Evolutionary conservation across 805 yeast species (phyloP), one percentile per base, ranked within the genome.

Genomic region (Ogataea methanolica): DNA sequence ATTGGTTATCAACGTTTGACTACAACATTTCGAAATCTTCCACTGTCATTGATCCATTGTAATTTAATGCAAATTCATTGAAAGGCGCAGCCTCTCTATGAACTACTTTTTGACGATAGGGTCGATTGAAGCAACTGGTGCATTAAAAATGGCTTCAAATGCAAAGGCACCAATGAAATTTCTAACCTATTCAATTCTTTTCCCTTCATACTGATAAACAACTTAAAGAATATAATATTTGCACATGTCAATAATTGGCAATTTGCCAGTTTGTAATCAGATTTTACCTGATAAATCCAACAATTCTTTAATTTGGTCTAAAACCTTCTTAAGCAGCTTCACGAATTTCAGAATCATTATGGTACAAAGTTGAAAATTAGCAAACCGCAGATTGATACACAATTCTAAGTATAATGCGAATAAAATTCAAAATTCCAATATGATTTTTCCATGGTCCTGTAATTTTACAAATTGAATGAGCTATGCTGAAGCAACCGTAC

Each of bases 131-230:
- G 41, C 43, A 16, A 37, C 5, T 8, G 33, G 39, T 5, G 34
- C 14, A 14, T 33, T 21, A n/a, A 47, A 36, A 12, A 40, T 14
- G 2, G 14, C 2, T 23, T 47, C 46, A 31, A 15, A 43, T 16
- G 23, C 6, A 14, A 22, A 14, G 2, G 47, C n/a, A 6, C 39
- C 39, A 4, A 39, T 4, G 1, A 35, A 8, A 9, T 43, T 33
- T 36, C 47, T 47, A 12, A 40, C 12, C 21, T 33, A 47, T 12
- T 23, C 12, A 21, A 43, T 22, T 4, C 33, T 7, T 12, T 31
- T 47, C 14, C 40, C 23, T 33, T 43, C 44, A 31, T 43, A 14
- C 14, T 41, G 37, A 33, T 43, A 47, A 9, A 47, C 33, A 3
- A 29, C 11, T 3, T 47, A 42, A 19, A 47, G 26, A 34, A 43